Conservation (phyloP, 176 grass and related monocot genomes). For the Eragrostis nindensis region DNA sequence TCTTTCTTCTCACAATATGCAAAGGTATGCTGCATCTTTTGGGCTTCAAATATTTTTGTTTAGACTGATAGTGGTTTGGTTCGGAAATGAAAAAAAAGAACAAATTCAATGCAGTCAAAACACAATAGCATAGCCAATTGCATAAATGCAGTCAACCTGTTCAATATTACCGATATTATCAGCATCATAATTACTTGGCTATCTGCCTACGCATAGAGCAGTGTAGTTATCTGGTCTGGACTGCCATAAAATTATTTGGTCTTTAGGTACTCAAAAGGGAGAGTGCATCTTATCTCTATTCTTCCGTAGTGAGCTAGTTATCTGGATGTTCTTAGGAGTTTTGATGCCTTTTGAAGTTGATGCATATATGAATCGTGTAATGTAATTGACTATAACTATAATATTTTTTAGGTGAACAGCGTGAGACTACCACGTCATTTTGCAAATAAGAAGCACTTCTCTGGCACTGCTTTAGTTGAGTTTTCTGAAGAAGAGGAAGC, state of each 20-base stretch:
- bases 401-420: constrained; percentile 65
- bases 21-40: constrained; percentile 50
- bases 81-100: neutral
- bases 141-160: neutral
- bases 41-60: constrained; percentile 20
- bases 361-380: neutral
- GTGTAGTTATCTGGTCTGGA: neutral
- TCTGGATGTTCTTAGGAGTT: neutral
- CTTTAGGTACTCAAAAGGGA: neutral
- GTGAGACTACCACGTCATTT: constrained; percentile 77
- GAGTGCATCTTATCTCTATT: neutral
- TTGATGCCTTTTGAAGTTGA: neutral
- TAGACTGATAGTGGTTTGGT: neutral
- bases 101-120: neutral
- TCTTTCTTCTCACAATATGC: constrained; percentile 64
- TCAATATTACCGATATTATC: neutral
- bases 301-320: neutral
- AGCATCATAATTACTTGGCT: neutral
- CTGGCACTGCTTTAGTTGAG: constrained; percentile 74
- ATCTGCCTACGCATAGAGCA: neutral
- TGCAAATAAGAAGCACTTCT: constrained; percentile 66
- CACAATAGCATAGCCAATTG: neutral
- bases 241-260: neutral
- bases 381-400: neutral
- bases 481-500: constrained; percentile 82